Evolutionary conservation across 2,329 filamentous ascomycete species (phyloP), one percentile per base, ranked within the genome.

Genomic region (Cercospora brassicicola): DNA sequence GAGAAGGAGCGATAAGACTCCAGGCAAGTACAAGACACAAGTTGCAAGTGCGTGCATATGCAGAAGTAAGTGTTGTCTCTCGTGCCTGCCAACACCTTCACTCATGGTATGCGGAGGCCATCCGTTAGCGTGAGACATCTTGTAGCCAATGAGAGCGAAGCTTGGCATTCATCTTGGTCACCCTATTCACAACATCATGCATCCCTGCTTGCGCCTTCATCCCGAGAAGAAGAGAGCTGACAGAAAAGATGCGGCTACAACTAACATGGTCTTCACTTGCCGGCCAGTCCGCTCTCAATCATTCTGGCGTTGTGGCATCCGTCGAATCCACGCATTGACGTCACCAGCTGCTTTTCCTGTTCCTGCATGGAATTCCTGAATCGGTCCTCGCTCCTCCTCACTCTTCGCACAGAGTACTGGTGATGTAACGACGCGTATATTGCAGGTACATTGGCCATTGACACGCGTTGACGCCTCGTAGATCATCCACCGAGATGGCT

Each of bases 391-490:
- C 48, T 55, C 48, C 48, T 4, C 48, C 5, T n/a, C 23, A 15
- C 48, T 28, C 20, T 13, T 53, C 48, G 13, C 48, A n/a, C 23
- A n/a, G 9, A 30, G 26, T 26, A 0, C 5, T 33, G 55, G 55
- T 59, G 55, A 59, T 59, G 55, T 59, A 59, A 59, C 55, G 18
- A 59, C 28, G 55, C 55, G 55, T 36, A 33, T n/a, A 36, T 59
- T 23, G 55, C n/a, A 59, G 55, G 15, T 36, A 28, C 55, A 31
- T 23, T 36, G 55, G 31, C 28, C 28, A 31, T 33, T 59, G 53
- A 56, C 53, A 56, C n/a, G 53, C 28, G 28, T 33, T 18, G 28
- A 23, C 55, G 55, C 31, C 55, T 59, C 55, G 55, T 59, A 59
- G 55, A 59, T 59, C 55, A 59, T 59, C 55, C 30, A 13, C 28